These are phyloP conservation scores for Fusarium papillatum DNA, from an alignment of 2,329 filamentous ascomycete genomes.

Conservation along the genomic window DNA sequence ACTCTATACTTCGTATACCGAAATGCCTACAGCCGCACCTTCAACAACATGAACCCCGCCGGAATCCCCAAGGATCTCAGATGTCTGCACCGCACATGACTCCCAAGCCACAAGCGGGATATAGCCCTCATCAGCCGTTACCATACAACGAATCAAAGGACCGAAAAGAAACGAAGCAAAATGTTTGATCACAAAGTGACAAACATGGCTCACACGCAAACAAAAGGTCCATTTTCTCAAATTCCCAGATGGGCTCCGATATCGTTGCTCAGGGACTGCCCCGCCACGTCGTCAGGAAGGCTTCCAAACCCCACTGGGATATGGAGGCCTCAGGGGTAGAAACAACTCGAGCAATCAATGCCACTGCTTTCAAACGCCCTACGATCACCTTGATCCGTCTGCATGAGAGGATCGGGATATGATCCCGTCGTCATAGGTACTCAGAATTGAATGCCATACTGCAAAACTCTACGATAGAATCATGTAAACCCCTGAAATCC, in stretches of 20 bases:
- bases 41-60: neutral
- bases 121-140: neutral
- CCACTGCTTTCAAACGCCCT: neutral
- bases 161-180: neutral
- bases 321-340: neutral
- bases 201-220: neutral
- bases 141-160: neutral
- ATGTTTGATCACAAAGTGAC: neutral
- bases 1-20: neutral
- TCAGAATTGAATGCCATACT: neutral
- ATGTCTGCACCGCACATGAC: neutral
- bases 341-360: neutral
- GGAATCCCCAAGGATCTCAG: neutral
- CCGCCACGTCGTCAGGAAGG: neutral
- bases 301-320: neutral
- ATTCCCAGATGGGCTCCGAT: neutral
- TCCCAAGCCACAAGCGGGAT: neutral
- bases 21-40: neutral
- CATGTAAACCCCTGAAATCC: neutral
- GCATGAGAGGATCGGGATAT: neutral
- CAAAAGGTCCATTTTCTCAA: neutral
- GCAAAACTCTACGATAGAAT: neutral
- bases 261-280: neutral
- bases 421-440: neutral
- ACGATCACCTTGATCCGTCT: neutral